These are phyloP conservation scores for Ophiostoma ulmi DNA, from an alignment of 2,329 filamentous ascomycete genomes.

Conservation along the genomic window DNA sequence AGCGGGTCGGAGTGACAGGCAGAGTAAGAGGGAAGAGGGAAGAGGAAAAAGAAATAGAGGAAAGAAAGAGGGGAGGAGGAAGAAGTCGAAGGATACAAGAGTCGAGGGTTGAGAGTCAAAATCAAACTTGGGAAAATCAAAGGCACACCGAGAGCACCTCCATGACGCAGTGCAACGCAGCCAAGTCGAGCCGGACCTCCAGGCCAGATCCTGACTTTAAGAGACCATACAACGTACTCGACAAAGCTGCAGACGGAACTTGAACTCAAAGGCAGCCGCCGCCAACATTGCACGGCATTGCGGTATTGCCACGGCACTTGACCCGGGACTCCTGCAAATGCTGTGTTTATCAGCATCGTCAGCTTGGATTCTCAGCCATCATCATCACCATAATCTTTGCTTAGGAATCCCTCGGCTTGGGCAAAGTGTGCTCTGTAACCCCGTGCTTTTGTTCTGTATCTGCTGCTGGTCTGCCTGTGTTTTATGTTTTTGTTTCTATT, in stretches of 20 bases:
- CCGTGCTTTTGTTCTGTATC: slow-evolving; percentile 8
- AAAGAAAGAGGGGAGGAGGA: neutral
- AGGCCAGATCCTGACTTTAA: neutral
- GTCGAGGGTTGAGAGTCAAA: neutral
- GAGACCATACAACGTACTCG: neutral
- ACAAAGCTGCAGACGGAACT: neutral
- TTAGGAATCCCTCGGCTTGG: neutral
- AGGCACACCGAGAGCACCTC: neutral
- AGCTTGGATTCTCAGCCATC: neutral
- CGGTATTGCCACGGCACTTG: slow-evolving; percentile 11
- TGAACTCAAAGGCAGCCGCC: neutral
- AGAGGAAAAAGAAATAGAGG: neutral
- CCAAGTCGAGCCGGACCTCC: neutral
- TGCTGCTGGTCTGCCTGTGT: slow-evolving; percentile 6
- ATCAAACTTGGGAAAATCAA: neutral
- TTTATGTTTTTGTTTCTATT: neutral
- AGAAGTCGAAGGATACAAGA: neutral
- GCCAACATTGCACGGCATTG: neutral
- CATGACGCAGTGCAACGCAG: neutral
- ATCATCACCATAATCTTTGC: neutral
- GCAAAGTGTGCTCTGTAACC: neutral
- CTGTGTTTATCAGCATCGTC: neutral
- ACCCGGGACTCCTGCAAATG: slow-evolving; percentile 2
- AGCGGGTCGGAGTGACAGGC: neutral
- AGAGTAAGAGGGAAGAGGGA: neutral